These are phyloP conservation scores for Gastrodia elata DNA, from an alignment of 106 monocot species.

Conservation along the genomic window DNA sequence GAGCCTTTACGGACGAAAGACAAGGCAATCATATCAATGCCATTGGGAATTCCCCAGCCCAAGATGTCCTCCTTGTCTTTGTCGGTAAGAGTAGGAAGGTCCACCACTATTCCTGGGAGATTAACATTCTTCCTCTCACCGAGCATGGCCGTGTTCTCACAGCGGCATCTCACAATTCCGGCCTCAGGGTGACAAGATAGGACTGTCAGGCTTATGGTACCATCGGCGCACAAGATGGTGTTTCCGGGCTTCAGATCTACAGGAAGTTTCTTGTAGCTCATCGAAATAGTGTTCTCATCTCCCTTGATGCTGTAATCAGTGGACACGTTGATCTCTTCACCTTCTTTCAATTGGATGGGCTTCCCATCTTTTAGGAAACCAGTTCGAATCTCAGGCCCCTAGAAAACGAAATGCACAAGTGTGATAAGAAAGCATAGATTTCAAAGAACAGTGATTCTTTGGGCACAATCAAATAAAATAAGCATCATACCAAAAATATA, in stretches of 20 bases:
- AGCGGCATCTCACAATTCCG: slow-evolving; percentile 74
- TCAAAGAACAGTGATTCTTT: neutral
- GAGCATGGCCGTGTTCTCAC: slow-evolving; percentile 66
- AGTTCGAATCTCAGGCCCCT: slow-evolving; percentile 97
- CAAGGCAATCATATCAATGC: slow-evolving; percentile 81
- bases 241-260: slow-evolving; percentile 77
- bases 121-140: slow-evolving; percentile 97
- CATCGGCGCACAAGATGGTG: slow-evolving; percentile 74
- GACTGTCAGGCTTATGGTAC: slow-evolving; percentile 74
- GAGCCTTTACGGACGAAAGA: slow-evolving; percentile 92
- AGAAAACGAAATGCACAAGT: neutral
- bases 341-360: slow-evolving; percentile 67
- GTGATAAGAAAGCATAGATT: neutral
- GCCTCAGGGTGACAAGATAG: slow-evolving; percentile 60
- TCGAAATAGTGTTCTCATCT: slow-evolving; percentile 58
- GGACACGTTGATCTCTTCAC: slow-evolving; percentile 70
- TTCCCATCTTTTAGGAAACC: slow-evolving; percentile 89
- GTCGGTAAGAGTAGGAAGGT: slow-evolving; percentile 80
- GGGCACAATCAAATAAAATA: neutral
- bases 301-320: slow-evolving; percentile 83
- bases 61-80: slow-evolving; percentile 86
- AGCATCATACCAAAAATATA: neutral
- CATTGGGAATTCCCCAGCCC: slow-evolving; percentile 82
- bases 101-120: slow-evolving; percentile 79
- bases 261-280: slow-evolving; percentile 95